Conservation (phyloP, 345 rosid genomes). For the Eutrema heterophyllum region DNA sequence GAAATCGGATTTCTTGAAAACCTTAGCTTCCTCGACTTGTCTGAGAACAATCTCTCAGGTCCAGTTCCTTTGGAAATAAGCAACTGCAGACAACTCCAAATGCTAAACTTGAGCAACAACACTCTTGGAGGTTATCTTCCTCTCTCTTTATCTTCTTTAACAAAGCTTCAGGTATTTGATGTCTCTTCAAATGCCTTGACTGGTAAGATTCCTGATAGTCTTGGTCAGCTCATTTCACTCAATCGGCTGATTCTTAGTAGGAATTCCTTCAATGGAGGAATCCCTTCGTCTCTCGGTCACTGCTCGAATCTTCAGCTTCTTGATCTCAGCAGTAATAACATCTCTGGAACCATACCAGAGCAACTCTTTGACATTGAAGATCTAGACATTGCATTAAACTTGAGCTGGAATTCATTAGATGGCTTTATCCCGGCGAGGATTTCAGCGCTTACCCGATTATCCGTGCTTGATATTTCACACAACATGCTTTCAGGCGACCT, state of each 20-base stretch:
- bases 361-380: conserved; percentile 55
- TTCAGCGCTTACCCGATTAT: conserved; percentile 53
- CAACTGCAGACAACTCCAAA: conserved; percentile 64
- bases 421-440: conserved; percentile 52
- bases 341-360: conserved; percentile 51
- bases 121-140: conserved; percentile 65
- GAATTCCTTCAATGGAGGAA: conserved; percentile 47
- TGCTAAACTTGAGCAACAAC: conserved; percentile 81
- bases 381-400: conserved; percentile 64
- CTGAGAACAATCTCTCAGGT: conserved; percentile 61
- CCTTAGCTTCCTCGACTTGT: conserved; percentile 70
- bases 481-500: conserved; percentile 61
- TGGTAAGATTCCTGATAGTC: conserved; percentile 49
- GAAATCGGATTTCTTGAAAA: conserved; percentile 55
- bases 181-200: conserved; percentile 49
- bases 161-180: conserved; percentile 59
- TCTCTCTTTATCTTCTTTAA: conserved; percentile 49
- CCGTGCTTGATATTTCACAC: conserved; percentile 60
- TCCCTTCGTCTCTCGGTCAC: conserved; percentile 51
- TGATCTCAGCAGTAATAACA: conserved; percentile 61
- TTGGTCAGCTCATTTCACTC: conserved; percentile 56
- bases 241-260: conserved; percentile 45
- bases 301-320: conserved; percentile 66
- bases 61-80: conserved; percentile 62
- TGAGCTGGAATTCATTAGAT: conserved; percentile 64